These are phyloP conservation scores for Eucalyptus urophylla DNA, from an alignment of 345 rosid species.

Conservation along the genomic window DNA sequence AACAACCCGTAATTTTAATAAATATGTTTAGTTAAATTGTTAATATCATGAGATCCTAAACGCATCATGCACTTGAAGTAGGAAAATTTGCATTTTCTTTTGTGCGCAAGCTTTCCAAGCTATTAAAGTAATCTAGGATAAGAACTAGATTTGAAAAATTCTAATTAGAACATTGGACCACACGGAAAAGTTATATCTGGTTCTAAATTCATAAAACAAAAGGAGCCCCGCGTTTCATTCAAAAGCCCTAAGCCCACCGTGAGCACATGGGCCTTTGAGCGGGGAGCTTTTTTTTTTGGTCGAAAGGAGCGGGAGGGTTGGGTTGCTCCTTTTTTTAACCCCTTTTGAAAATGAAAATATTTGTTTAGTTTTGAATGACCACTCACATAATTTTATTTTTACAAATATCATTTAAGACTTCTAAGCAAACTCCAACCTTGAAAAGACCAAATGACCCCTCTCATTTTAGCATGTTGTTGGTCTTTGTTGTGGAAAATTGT, in stretches of 20 bases:
- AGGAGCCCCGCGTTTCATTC: background rate
- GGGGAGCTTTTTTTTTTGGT: no score
- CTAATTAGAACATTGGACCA: background rate
- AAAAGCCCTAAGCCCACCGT: background rate
- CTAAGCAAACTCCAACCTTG: background rate
- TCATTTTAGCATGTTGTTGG: background rate
- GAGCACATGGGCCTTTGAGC: background rate
- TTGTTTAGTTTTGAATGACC: background rate
- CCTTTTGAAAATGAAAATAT: no score
- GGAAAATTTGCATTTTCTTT: background rate
- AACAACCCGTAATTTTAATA: background rate
- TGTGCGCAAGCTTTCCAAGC: background rate
- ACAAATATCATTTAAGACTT: background rate
- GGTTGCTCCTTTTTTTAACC: no score
- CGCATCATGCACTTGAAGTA: background rate
- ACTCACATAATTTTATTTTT: no score
- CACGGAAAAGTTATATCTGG: background rate
- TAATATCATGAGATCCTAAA: background rate
- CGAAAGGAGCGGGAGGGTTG: no score
- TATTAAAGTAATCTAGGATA: background rate
- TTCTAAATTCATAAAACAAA: background rate
- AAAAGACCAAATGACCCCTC: background rate
- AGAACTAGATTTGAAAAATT: background rate
- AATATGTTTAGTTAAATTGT: background rate
- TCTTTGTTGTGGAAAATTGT: no score